Conservation (phyloP, 129 eudicot species). For the Lactuca saligna region DNA sequence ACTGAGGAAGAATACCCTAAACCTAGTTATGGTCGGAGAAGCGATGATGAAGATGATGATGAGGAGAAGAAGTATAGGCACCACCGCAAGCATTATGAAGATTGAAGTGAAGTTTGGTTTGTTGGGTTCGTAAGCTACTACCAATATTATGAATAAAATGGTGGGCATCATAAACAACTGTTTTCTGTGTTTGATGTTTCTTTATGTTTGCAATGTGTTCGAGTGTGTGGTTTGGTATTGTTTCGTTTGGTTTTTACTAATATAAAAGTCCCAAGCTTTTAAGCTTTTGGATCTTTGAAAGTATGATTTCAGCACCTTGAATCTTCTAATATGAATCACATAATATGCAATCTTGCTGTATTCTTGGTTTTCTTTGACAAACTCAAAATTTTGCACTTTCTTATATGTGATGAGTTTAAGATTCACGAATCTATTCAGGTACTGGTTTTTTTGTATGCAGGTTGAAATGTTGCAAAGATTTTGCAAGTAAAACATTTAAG, state of each 20-base stretch:
- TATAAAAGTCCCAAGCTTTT: conserved; percentile 3
- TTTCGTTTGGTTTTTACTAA: background rate
- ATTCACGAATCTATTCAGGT: no score
- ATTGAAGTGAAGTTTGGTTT: conserved; percentile 12
- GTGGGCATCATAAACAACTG: conserved; percentile 8
- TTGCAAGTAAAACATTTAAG: no score
- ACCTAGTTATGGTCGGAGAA: conserved; percentile 38
- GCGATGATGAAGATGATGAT: conserved; percentile 58
- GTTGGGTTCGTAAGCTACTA: conserved; percentile 26
- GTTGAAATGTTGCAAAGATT: no score
- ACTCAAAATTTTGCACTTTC: background rate
- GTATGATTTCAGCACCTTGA: background rate
- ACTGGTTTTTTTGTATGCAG: no score
- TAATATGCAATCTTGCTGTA: background rate
- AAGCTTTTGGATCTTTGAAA: background rate
- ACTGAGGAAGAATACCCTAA: conserved; percentile 29
- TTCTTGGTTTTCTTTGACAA: background rate
- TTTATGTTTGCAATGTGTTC: conserved; percentile 12
- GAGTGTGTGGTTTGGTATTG: conserved; percentile 12
- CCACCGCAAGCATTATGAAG: conserved; percentile 64
- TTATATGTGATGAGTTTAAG: background rate
- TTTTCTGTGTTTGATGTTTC: conserved; percentile 19
- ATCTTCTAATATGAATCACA: background rate
- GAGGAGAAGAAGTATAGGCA: conserved; percentile 51
- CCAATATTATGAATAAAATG: conserved; percentile 31